These are phyloP conservation scores for Ganoderma sinense DNA, from an alignment of 1,284 basidiomycete species.

Conservation along the genomic window DNA sequence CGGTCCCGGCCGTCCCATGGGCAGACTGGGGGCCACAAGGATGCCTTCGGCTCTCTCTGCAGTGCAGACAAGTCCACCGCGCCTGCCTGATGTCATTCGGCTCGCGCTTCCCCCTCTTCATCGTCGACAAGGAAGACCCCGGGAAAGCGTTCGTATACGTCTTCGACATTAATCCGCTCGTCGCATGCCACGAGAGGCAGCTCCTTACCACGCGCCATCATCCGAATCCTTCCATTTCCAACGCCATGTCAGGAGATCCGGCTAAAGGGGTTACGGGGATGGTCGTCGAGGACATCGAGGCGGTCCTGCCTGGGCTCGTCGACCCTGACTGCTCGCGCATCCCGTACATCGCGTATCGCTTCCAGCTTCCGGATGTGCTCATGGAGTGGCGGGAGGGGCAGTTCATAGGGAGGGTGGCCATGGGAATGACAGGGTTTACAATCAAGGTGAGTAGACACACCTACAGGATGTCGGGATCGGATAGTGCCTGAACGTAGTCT, in stretches of 20 bases:
- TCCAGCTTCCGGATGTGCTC: neutral
- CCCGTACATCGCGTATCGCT: neutral
- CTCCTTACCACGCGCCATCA: too few relatives aligned
- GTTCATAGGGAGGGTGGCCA: neutral
- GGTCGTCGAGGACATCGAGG: neutral
- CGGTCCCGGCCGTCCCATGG: neutral
- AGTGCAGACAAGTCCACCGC: neutral
- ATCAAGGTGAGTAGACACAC: neutral
- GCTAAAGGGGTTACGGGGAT: too few relatives aligned
- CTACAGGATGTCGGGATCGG: neutral
- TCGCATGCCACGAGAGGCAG: neutral
- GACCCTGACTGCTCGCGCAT: neutral
- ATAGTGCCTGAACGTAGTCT: neutral
- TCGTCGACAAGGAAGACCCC: neutral
- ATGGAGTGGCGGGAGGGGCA: neutral
- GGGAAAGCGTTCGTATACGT: neutral
- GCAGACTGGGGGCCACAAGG: neutral
- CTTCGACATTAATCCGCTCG: neutral
- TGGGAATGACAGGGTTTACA: neutral
- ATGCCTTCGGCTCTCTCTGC: neutral
- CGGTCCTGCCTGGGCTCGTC: neutral
- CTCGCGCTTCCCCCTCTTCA: neutral
- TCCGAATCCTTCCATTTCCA: too few relatives aligned
- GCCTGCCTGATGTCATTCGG: neutral
- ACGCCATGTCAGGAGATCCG: too few relatives aligned